Evolutionary conservation across 257 asterid species (phyloP), one percentile per base, ranked within the genome.

Genomic region (Voacanga thouarsii): DNA sequence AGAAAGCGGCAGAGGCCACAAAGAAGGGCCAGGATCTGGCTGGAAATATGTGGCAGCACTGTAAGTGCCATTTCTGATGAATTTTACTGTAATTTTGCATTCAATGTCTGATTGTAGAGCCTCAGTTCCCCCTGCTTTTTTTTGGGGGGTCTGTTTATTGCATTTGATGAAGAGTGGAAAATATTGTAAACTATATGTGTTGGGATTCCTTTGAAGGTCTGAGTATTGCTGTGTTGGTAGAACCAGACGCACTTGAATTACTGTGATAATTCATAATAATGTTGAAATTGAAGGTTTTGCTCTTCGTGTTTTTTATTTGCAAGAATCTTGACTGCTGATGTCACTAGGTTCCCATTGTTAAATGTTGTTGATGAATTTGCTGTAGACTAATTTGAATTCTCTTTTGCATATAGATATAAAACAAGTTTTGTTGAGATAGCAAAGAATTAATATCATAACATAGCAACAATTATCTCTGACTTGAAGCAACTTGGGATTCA

Each of bases 1-100:
- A 89, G 87, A 91, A 79, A 87, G 94, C 92, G 7, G 98, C 97
- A 64, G 98, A 94, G 79, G 94, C 97, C 59, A 84, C 96, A 0
- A 91, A 82, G 83, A 92, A 91, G 88, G 97, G 97, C 57, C 97
- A 92, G 88, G 97, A 92, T 82, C 76, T 94, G 65, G 98, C 98
- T 11, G 98, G 96, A 51, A 94, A 94, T 81, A 92, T 94, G 76
- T 94, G 98, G 98, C 98, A 96, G 88, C 99, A 96, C 83, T 82
- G 99, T 96, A 83, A 89, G 99, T 82, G 51, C 78, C 24, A 30
- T 37, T 61, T 76, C 74, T 7, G 45, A 49, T 71, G 66, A 71
- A 59, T 47, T 78, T n/a, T 66, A 9, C 72, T 16, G 6, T 7
- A 41, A 39, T 19, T 23, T 8, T 67, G 19, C 45, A 18, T 39